Evolutionary conservation across 169 alveolate species (phyloP).

Genomic region (Cryptosporidium sp.): DNA sequence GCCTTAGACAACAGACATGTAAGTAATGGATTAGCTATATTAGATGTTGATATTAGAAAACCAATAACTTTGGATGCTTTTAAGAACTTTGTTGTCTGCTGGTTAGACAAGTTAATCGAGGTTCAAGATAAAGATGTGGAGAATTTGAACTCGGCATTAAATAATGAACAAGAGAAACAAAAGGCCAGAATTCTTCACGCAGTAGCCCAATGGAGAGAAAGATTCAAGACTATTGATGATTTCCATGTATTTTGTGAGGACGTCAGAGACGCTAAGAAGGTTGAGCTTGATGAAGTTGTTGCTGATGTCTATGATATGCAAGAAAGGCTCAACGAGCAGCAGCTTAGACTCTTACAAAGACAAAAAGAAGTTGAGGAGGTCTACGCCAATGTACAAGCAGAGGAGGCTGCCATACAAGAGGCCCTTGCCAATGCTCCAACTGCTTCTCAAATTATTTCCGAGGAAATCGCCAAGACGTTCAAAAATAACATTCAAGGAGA

Average conservation of each 20-base stretch:
- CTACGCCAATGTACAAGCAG: constrained; percentile 72
- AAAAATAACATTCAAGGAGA: constrained; percentile 72
- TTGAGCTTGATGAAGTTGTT: constrained; percentile 73
- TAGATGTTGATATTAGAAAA: constrained; percentile 41
- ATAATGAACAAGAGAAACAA: constrained; percentile 69
- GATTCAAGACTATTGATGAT: constrained; percentile 74
- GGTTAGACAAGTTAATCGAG: constrained; percentile 66
- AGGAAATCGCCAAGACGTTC: constrained; percentile 72
- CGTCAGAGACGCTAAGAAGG: constrained; percentile 70
- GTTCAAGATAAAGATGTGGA: constrained; percentile 66
- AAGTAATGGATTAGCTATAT: constrained; percentile 36
- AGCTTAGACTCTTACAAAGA: constrained; percentile 60
- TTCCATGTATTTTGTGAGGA: constrained; percentile 72
- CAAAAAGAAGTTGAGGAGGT: constrained; percentile 74
- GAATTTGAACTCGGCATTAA: constrained; percentile 48
- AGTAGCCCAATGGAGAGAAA: constrained; percentile 73
- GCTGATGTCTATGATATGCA: constrained; percentile 75
- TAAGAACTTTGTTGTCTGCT: constrained; percentile 63
- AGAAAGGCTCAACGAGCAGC: constrained; percentile 70
- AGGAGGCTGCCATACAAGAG: constrained; percentile 74
- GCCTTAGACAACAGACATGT: constrained; percentile 50
- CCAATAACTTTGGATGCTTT: constrained; percentile 63
- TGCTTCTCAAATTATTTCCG: constrained; percentile 63
- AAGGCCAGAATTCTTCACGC: constrained; percentile 59
- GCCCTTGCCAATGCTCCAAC: constrained; percentile 60